phyloP scores from a whole-genome alignment of 108 stramenopile genomes.

The Pseudonitzschia multistriata region DNA sequence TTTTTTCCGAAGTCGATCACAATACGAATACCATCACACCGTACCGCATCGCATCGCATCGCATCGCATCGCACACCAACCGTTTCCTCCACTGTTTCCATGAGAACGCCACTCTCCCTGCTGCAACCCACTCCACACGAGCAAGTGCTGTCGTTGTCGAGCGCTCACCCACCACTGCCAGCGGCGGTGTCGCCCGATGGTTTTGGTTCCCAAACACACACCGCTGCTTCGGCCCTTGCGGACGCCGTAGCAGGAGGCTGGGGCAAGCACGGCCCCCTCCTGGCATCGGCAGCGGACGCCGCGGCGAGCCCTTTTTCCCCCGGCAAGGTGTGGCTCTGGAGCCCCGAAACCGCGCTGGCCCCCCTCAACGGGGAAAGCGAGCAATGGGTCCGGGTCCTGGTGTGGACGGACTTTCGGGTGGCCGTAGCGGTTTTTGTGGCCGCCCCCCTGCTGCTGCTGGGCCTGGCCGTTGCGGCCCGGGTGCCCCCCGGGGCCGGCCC shows the following conservation, averaged over 20 bases:
- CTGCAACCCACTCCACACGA: background rate
- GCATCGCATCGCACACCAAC: no score
- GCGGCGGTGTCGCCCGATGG: no score
- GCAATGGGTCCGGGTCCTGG: background rate
- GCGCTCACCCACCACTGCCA: background rate
- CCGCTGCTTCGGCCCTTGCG: no score
- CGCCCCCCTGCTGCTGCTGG: background rate
- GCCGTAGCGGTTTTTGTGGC: constrained; percentile 10
- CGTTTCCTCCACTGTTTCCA: no score
- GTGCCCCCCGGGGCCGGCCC: background rate
- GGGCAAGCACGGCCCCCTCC: no score
- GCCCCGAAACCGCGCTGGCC: background rate
- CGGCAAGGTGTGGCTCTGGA: background rate
- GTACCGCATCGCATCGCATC: no score
- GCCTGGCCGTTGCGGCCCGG: background rate
- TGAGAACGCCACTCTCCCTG: background rate
- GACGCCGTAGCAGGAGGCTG: no score
- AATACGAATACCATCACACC: no score
- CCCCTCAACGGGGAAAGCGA: background rate
- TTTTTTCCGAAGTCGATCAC: no score
- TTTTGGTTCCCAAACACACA: no score
- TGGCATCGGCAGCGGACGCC: background rate
- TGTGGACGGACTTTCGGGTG: constrained; percentile 12
- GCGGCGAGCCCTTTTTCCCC: background rate
- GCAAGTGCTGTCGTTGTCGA: background rate